phyloP scores from a whole-genome alignment of 1,139 yeast genomes.

The Saccharomyces hybrid region DNA sequence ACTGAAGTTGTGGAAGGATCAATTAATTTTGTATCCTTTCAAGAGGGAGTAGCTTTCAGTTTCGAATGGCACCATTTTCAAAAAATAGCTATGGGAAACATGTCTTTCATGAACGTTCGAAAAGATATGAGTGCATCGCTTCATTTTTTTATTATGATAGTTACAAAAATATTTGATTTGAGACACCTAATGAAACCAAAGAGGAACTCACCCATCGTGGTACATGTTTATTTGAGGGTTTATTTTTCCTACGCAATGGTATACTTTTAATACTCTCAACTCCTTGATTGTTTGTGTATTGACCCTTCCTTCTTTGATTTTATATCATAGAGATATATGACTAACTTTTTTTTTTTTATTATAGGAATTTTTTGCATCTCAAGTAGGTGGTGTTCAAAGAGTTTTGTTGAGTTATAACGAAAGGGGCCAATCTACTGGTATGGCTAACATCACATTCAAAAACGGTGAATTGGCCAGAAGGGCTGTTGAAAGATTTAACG shows the following conservation, averaged over 20 bases:
- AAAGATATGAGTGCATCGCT: neutral
- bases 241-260: neutral
- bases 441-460: constrained; percentile 77
- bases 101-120: neutral
- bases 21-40: constrained; percentile 14
- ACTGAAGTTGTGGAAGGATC: constrained; percentile 9
- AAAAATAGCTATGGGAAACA: neutral
- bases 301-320: constrained; percentile 5
- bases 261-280: neutral
- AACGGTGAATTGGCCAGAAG: constrained; percentile 56
- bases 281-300: constrained; percentile 3
- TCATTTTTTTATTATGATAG: neutral
- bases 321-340: neutral
- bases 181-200: neutral
- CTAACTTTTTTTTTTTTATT: constrained; percentile 17
- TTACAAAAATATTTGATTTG: neutral
- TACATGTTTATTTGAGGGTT: neutral
- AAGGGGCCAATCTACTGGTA: constrained; percentile 85
- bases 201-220: neutral
- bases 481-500: constrained; percentile 81
- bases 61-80: neutral
- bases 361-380: constrained; percentile 83
- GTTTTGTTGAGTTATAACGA: constrained; percentile 75
- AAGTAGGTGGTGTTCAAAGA: constrained; percentile 75
- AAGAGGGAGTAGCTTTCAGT: constrained; percentile 8